Conservation (phyloP, 225 moss, liverwort and hornwort genomes). For the Pseudoscleropodium purum region DNA sequence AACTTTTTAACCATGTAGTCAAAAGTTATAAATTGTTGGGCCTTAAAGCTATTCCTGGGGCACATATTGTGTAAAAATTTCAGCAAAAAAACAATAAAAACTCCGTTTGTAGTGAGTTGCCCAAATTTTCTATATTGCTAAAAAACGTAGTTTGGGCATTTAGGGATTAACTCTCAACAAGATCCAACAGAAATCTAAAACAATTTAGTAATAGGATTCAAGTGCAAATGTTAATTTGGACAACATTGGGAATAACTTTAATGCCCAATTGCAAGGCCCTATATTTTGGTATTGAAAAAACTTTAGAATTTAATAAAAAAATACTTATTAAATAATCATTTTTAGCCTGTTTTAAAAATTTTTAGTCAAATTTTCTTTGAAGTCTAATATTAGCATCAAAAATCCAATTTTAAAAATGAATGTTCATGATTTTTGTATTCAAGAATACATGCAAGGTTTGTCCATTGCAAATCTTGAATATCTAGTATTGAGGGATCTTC, state of each 20-base stretch:
- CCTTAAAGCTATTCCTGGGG: no score
- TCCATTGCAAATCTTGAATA: background rate
- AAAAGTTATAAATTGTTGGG: no score
- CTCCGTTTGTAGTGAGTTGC: no score
- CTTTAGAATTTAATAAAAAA: background rate
- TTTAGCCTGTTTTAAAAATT: background rate
- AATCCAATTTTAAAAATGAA: accelerated
- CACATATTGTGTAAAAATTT: no score
- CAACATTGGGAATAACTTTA: no score
- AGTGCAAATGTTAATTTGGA: no score
- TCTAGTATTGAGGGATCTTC: background rate
- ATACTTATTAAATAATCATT: accelerated
- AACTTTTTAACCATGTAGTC: no score
- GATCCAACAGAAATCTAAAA: background rate
- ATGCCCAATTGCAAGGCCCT: no score
- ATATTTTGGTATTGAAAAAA: no score
- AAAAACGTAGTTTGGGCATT: no score
- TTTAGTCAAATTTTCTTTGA: background rate
- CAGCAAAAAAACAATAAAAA: no score
- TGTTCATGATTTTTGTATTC: background rate
- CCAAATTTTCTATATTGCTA: no score
- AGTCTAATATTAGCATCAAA: background rate
- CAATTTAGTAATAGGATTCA: background rate
- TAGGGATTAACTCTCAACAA: background rate
- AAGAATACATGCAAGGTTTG: accelerated